Evolutionary conservation across 352 stramenopile species (phyloP), one percentile per base, ranked within the genome.

Genomic region (Globisporangium viniferum): DNA sequence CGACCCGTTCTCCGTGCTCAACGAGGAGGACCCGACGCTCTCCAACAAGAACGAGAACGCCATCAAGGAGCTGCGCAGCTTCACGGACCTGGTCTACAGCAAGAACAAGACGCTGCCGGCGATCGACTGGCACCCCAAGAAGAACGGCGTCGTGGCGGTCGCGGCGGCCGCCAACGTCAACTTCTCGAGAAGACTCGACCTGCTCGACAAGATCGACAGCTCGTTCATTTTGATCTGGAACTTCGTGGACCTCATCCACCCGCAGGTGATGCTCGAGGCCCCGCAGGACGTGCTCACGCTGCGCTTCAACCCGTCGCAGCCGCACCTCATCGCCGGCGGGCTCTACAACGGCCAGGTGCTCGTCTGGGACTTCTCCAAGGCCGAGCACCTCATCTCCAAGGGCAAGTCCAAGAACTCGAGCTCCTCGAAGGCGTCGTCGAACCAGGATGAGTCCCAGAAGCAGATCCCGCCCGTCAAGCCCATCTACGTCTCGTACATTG

Each of bases 211-310:
- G 54, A 81, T 88, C 18, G 81, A 97, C 64, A 93, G 81, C 49
- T 95, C 92, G 9, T 98, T 92, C 73, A 89, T 98, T 41, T 71
- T 98, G 35, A 81, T 98, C 48, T 98, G 93, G 94, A 97, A 98
- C 68, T 98, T 98, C 68, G 80, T 88, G 5, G 91, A 98, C 66
- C 79, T 98, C n/a, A 98, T 98, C 54, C 90, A 97, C 64, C 94
- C 93, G 15, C 87, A 97, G 73, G 73, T 98, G 60, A 96, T 98
- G 78, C 89, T 98, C 20, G 86, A 98, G 72, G 83, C 89, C 1
- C 92, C 92, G 5, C 91, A 98, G 57, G 93, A 98, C 62, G 88
- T 97, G 10, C 76, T 93, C 41, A 79, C 84, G 44, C 88, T 98
- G 73, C 79, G 87, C 3, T 97, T 97, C 71, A 98, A 98, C 75